A percentile compares a stretch with the other conserved stretches of the same genome.
phyloP scores from a whole-genome alignment of 371 early-diverging fungal genomes.

The Haplosporangium sp. region DNA sequence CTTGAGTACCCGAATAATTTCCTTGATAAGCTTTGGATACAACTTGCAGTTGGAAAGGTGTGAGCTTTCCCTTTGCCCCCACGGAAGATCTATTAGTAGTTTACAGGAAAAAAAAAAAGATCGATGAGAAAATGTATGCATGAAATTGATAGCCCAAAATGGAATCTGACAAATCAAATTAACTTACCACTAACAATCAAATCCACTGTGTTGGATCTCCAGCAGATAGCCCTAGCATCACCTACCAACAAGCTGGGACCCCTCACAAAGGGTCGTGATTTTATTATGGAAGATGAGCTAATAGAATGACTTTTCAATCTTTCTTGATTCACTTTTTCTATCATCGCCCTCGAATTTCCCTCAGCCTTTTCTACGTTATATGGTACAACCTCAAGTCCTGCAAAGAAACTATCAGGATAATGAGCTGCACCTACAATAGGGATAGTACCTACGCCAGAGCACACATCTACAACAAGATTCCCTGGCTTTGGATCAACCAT shows the following conservation, averaged over 20 bases:
- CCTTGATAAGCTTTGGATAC: slow-evolving; percentile 34
- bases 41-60: slow-evolving; percentile 46
- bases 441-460: slow-evolving; percentile 45
- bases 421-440: slow-evolving; percentile 43
- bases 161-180: background rate
- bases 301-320: background rate
- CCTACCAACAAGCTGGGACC: slow-evolving; percentile 26
- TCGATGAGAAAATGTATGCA: background rate
- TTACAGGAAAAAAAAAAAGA: background rate
- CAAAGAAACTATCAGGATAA: slow-evolving; percentile 32
- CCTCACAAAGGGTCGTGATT: background rate
- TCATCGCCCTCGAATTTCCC: slow-evolving; percentile 34
- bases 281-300: background rate
- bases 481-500: slow-evolving; percentile 32
- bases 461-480: slow-evolving; percentile 37
- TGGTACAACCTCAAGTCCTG: slow-evolving; percentile 23
- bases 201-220: slow-evolving; percentile 28
- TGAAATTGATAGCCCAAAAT: background rate
- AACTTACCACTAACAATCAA: slow-evolving; percentile 41
- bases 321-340: slow-evolving; percentile 6
- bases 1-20: slow-evolving; percentile 37
- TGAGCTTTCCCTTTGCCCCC: slow-evolving; percentile 50
- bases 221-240: slow-evolving; percentile 35
- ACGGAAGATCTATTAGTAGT: slow-evolving; percentile 32
- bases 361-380: slow-evolving; percentile 36